These are phyloP conservation scores for Aristolochia californica DNA, from an alignment of 164 flowering plant genomes.

Conservation along the genomic window DNA sequence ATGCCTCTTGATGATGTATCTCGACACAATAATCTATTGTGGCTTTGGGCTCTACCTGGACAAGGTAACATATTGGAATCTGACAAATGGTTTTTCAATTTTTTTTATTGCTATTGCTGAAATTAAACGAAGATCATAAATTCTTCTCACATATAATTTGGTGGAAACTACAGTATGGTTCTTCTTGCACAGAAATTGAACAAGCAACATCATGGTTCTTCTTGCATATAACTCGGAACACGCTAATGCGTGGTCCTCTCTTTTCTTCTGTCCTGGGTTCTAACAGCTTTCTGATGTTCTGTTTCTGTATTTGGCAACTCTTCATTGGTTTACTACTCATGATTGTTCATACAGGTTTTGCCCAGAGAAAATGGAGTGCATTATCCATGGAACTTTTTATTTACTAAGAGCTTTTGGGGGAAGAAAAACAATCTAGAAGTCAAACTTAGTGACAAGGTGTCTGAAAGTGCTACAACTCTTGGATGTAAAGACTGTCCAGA, in stretches of 20 bases:
- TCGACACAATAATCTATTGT: conserved; percentile 70
- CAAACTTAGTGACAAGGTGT: conserved; percentile 10
- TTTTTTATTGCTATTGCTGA: not conserved
- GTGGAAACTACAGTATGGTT: not conserved
- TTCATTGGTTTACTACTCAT: not conserved
- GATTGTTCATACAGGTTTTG: conserved; percentile 40
- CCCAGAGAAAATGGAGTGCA: conserved; percentile 59
- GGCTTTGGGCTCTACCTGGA: conserved; percentile 76
- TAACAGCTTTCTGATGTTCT: too few species aligned
- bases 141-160: not conserved
- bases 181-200: not conserved
- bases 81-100: not conserved
- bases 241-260: not conserved
- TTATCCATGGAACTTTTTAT: conserved; percentile 53
- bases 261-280: not conserved
- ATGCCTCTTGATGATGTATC: conserved; percentile 82
- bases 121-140: too few species aligned
- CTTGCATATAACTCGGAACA: not conserved
- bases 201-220: not conserved
- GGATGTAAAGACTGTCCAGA: conserved; percentile 16
- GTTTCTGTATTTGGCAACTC: too few species aligned
- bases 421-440: conserved; percentile 21
- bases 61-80: conserved; percentile 42
- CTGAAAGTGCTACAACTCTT: conserved; percentile 12
- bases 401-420: conserved; percentile 31